A percentile compares a stretch with the other conserved stretches of the same genome.
These are phyloP conservation scores for Pichia sp. DNA, from an alignment of 1,139 yeast species.

Conservation along the genomic window DNA sequence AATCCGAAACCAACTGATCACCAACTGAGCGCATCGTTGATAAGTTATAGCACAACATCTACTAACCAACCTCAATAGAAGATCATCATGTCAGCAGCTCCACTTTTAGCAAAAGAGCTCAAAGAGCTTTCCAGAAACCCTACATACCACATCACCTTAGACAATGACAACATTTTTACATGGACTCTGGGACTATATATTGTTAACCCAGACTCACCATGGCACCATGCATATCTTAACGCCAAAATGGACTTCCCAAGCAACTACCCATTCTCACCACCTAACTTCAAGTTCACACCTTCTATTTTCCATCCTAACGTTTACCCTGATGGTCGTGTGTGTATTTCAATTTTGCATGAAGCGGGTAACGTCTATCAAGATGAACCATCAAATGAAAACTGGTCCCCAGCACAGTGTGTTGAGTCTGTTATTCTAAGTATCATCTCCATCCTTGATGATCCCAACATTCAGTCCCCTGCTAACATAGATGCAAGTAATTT, in stretches of 20 bases:
- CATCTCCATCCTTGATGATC: constrained; percentile 85
- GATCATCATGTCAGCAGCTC: constrained; percentile 25
- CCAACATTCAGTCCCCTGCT: constrained; percentile 87
- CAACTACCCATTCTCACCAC: constrained; percentile 89
- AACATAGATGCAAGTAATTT: constrained; percentile 93
- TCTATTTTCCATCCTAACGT: constrained; percentile 94
- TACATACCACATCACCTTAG: constrained; percentile 84
- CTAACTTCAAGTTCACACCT: constrained; percentile 88
- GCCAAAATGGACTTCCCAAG: constrained; percentile 91
- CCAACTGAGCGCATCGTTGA: no score
- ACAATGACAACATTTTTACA: constrained; percentile 81
- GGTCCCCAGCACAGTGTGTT: constrained; percentile 96
- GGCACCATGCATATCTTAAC: constrained; percentile 93
- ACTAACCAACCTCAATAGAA: no score
- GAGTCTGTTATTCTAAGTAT: constrained; percentile 86
- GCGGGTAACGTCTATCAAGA: constrained; percentile 79
- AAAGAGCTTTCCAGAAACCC: constrained; percentile 35
- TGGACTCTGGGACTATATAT: constrained; percentile 96
- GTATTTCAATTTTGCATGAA: constrained; percentile 87
- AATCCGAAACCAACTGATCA: no score
- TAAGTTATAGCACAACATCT: no score
- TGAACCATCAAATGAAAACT: constrained; percentile 86
- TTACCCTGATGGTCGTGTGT: constrained; percentile 84
- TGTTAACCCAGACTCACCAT: constrained; percentile 78
- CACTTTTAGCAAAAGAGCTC: constrained; percentile 24